These are phyloP conservation scores for Pythium dissotocum DNA, from an alignment of 352 stramenopile genomes.

Conservation along the genomic window DNA sequence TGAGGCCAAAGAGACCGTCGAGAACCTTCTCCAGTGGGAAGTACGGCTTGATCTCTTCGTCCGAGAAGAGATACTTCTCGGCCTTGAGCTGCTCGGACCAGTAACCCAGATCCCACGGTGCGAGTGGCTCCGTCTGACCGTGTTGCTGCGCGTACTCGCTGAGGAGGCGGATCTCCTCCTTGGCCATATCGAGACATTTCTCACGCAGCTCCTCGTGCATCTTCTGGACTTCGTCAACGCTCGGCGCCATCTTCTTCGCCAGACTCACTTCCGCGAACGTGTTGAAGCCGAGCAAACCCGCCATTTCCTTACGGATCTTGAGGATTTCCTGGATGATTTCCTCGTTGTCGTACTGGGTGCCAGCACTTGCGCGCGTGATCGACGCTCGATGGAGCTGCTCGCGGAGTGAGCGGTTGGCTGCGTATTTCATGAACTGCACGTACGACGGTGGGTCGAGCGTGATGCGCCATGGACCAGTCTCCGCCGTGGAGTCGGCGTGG, in stretches of 20 bases:
- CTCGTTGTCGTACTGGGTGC: constrained; percentile 89
- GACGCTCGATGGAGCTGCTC: constrained; percentile 94
- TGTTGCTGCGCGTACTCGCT: constrained; percentile 81
- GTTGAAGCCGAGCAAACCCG: constrained; percentile 91
- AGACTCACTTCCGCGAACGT: constrained; percentile 94
- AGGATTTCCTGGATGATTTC: constrained; percentile 94
- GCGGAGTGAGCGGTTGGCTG: constrained; percentile 87
- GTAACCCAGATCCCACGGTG: constrained; percentile 94
- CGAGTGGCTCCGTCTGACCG: constrained; percentile 76
- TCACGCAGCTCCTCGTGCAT: constrained; percentile 92
- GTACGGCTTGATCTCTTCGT: constrained; percentile 97
- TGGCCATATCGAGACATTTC: constrained; percentile 91
- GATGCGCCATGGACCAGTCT: constrained; percentile 92
- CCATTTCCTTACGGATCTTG: constrained; percentile 89
- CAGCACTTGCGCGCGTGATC: constrained; percentile 88
- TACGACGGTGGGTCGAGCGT: constrained; percentile 95
- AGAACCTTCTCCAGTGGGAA: constrained; percentile 95
- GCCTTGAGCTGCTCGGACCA: constrained; percentile 96
- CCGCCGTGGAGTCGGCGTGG: constrained; percentile 60
- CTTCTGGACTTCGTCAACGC: constrained; percentile 89
- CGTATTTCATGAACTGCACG: constrained; percentile 95
- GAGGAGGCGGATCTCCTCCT: constrained; percentile 92
- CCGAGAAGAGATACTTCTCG: constrained; percentile 93
- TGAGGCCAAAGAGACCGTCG: constrained; percentile 95
- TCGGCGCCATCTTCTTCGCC: constrained; percentile 96